These are phyloP conservation scores for Aurifilum marmelostoma DNA, from an alignment of 2,329 filamentous ascomycete genomes.

Conservation along the genomic window DNA sequence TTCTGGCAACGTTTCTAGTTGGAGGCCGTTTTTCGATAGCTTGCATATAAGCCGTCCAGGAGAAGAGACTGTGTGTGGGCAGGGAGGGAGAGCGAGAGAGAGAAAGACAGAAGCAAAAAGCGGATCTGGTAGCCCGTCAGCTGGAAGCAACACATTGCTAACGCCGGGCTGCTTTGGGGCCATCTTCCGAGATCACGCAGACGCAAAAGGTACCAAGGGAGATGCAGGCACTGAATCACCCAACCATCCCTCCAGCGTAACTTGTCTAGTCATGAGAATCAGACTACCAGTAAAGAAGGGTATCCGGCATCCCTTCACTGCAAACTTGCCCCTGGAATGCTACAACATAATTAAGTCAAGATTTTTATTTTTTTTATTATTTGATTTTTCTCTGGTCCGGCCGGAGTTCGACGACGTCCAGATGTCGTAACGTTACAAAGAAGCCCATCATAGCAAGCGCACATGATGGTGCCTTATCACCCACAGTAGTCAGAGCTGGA, in stretches of 20 bases:
- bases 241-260: background rate
- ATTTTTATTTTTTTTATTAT: background rate
- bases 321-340: background rate
- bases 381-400: background rate
- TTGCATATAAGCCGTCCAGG: background rate
- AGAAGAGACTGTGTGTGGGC: background rate
- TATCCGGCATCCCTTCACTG: background rate
- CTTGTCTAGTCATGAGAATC: background rate
- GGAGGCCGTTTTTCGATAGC: background rate
- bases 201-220: background rate
- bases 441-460: background rate
- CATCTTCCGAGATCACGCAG: slow-evolving; percentile 6
- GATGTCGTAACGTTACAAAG: slow-evolving; percentile 9
- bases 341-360: background rate
- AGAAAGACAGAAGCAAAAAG: background rate
- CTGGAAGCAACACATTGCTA: background rate
- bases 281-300: background rate
- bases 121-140: background rate
- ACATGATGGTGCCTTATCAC: slow-evolving; percentile 8
- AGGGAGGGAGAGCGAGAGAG: too few relatives aligned
- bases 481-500: background rate
- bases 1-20: background rate
- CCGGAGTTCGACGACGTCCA: background rate
- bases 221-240: background rate
- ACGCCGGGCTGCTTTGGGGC: background rate